phyloP scores from a whole-genome alignment of 257 asterid species.

The Misopates orontium region DNA sequence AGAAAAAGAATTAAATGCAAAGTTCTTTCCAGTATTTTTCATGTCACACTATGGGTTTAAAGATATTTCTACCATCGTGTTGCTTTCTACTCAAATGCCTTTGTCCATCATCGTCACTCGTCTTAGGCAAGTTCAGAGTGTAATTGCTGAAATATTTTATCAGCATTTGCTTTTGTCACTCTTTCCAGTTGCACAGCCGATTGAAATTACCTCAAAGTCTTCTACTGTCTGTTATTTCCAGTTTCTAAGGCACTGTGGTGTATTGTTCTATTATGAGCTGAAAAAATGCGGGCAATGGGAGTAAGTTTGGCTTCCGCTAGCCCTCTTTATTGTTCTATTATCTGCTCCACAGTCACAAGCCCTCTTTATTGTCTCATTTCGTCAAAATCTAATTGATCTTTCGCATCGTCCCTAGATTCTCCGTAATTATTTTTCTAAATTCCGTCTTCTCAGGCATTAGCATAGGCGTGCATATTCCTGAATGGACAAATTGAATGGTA shows the following conservation, averaged over 20 bases:
- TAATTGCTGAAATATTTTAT: too few relatives aligned
- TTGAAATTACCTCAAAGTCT: constrained; percentile 19
- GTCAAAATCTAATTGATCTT: neutral
- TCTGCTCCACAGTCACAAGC: neutral
- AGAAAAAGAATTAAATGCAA: constrained; percentile 24
- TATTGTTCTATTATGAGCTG: neutral
- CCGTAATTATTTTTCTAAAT: neutral
- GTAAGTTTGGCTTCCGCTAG: constrained; percentile 26
- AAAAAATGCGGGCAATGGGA: constrained; percentile 14
- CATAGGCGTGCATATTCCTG: neutral
- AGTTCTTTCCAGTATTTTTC: constrained; percentile 25
- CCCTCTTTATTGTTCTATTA: too few relatives aligned
- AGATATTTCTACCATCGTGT: constrained; percentile 35
- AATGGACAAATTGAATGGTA: constrained; percentile 31
- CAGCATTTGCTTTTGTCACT: too few relatives aligned
- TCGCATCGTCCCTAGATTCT: neutral
- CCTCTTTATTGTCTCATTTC: constrained; percentile 4
- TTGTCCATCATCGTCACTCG: constrained; percentile 15
- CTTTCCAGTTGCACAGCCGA: constrained; percentile 20
- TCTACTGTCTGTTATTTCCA: neutral
- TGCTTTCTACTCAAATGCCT: constrained; percentile 29
- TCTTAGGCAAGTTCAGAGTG: too few relatives aligned
- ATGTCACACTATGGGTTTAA: constrained; percentile 51
- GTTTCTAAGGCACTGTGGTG: neutral
- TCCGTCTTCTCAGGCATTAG: constrained; percentile 39